These are phyloP conservation scores for Daldinia caldariorum DNA, from an alignment of 495 filamentous ascomycete species.

Conservation along the genomic window DNA sequence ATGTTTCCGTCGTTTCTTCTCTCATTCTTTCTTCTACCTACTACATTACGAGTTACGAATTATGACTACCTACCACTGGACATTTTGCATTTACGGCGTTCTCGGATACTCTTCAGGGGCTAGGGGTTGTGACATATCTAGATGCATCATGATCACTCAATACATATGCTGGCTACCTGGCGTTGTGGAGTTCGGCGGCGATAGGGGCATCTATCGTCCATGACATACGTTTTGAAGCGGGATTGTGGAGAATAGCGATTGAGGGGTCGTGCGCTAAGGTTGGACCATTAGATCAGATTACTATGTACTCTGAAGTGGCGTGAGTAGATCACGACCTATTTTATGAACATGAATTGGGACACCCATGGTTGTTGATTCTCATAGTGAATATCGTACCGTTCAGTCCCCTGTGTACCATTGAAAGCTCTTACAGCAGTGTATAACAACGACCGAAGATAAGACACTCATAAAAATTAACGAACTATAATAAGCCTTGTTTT, in stretches of 20 bases:
- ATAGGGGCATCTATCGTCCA: not conserved
- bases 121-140: not conserved
- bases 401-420: too few relatives aligned
- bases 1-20: not conserved
- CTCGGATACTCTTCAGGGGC: not conserved
- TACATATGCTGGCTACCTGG: constrained; percentile 1
- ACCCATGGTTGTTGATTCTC: not conserved
- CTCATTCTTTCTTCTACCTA: not conserved
- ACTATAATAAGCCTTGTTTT: not conserved
- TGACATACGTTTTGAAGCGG: not conserved
- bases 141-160: constrained; percentile 5
- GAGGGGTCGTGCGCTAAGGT: not conserved
- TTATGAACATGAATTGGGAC: not conserved
- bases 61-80: constrained; percentile 20
- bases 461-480: not conserved
- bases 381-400: not conserved
- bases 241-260: not conserved
- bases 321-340: not conserved
- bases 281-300: not conserved
- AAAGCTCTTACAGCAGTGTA: too few relatives aligned
- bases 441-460: not conserved
- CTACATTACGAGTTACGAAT: constrained; percentile 29
- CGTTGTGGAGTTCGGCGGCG: not conserved
- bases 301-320: not conserved
- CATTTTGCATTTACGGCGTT: constrained; percentile 28